Percentiles rank a stretch among this genome's conserved stretches.
Evolutionary conservation across 495 filamentous ascomycete species (phyloP).

Genomic region (Oidiodendron maius): DNA sequence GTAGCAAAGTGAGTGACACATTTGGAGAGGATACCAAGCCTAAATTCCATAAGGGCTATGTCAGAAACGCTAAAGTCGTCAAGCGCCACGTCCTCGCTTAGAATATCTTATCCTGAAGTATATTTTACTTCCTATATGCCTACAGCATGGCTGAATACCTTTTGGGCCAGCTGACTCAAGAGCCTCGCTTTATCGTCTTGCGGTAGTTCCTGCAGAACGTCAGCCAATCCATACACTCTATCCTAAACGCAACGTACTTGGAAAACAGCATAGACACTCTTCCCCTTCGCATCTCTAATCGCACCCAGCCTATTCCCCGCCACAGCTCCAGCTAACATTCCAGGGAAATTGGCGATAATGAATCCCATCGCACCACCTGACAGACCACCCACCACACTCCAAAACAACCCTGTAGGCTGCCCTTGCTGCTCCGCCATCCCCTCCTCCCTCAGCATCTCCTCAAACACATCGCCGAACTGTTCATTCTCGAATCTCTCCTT

Average conservation of each 20-base stretch:
- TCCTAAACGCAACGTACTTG: neutral
- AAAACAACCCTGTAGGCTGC: constrained; percentile 68
- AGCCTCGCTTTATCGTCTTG: constrained; percentile 72
- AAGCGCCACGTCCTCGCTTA: too few species aligned
- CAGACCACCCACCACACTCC: constrained; percentile 77
- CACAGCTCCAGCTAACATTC: constrained; percentile 82
- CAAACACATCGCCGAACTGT: constrained; percentile 89
- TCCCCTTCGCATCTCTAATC: constrained; percentile 81
- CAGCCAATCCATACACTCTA: neutral
- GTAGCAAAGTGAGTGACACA: too few species aligned
- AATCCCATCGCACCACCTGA: constrained; percentile 91
- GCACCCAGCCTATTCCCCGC: constrained; percentile 88
- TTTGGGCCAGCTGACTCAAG: constrained; percentile 67
- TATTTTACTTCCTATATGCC: constrained; percentile 6
- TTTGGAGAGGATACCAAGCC: too few species aligned
- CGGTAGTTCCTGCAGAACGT: constrained; percentile 58
- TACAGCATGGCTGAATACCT: constrained; percentile 54
- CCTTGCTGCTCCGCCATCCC: constrained; percentile 63
- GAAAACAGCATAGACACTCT: constrained; percentile 84
- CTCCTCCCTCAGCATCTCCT: constrained; percentile 96
- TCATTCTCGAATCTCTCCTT: constrained; percentile 52
- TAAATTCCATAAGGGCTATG: too few species aligned
- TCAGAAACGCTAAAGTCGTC: too few species aligned
- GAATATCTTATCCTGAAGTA: too few species aligned
- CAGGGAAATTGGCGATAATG: constrained; percentile 88